These are phyloP conservation scores for Malus fusca DNA, from an alignment of 306 rosid genomes.

Conservation along the genomic window DNA sequence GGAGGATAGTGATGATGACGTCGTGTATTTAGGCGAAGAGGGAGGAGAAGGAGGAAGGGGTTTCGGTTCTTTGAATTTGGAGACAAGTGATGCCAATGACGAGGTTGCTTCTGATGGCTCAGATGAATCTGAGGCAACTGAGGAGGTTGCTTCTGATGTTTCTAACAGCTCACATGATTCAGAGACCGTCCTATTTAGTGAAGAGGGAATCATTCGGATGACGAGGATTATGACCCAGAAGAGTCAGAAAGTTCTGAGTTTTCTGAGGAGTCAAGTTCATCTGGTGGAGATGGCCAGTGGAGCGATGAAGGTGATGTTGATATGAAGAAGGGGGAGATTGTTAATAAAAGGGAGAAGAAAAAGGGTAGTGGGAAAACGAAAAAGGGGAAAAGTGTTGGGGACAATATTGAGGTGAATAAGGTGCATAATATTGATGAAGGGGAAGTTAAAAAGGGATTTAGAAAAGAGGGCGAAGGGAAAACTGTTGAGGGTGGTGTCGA, in stretches of 20 bases:
- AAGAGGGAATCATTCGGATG: background rate
- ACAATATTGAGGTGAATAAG: no score
- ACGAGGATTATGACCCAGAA: background rate
- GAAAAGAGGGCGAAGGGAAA: background rate
- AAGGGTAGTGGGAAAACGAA: no score
- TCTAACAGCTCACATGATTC: background rate
- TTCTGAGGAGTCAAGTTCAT: background rate
- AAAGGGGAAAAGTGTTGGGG: no score
- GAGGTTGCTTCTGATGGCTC: background rate
- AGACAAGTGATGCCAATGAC: background rate
- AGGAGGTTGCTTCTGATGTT: background rate
- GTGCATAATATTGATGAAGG: background rate
- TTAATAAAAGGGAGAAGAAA: no score
- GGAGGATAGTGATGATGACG: slow-evolving; percentile 6
- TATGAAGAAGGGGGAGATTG: no score
- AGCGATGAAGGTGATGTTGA: no score
- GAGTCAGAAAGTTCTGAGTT: background rate
- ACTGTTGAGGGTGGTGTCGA: background rate
- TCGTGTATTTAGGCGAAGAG: background rate
- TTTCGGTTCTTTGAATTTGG: no score
- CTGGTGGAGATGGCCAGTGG: background rate
- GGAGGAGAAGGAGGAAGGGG: background rate
- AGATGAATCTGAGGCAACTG: background rate
- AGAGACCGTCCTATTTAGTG: background rate
- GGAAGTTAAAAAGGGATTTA: background rate